Percentiles rank a stretch among this genome's conserved stretches.
Conservation (phyloP, 2,329 filamentous ascomycete species). For the Didymella pinodella region DNA sequence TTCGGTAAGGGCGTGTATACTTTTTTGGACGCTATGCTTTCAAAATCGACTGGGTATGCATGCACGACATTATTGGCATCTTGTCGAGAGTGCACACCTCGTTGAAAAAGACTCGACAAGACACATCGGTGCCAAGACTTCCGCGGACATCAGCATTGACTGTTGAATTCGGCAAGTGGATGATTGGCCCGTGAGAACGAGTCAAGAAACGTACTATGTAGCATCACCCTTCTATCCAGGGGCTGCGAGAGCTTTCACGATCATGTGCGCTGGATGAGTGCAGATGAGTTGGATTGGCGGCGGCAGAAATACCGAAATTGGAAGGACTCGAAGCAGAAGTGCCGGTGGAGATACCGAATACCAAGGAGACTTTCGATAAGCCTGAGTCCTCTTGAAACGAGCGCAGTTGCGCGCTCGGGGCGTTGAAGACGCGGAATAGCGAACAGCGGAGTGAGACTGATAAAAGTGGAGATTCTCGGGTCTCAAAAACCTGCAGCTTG, state of each 20-base stretch:
- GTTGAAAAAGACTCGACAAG: background rate
- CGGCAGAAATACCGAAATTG: background rate
- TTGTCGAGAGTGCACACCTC: background rate
- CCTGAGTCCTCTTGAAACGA: constrained; percentile 14
- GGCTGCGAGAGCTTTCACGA: background rate
- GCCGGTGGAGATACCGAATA: background rate
- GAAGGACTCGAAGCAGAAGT: constrained; percentile 1
- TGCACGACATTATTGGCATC: background rate
- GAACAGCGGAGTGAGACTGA: background rate
- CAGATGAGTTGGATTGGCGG: constrained; percentile 14
- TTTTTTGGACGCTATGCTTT: background rate
- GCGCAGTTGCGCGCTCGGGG: background rate
- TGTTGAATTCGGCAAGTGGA: constrained; percentile 1
- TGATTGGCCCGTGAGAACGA: background rate
- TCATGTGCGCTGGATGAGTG: constrained; percentile 11
- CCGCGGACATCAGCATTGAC: background rate
- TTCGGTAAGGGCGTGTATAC: constrained; percentile 10
- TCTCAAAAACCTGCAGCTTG: constrained; percentile 2
- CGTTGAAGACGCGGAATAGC: constrained; percentile 4
- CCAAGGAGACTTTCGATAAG: constrained; percentile 15
- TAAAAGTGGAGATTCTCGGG: background rate
- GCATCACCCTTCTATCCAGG: constrained; percentile 1
- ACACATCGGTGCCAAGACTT: constrained; percentile 3
- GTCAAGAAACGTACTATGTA: background rate
- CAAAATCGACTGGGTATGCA: background rate